Evolutionary conservation across 164 flowering plant species (phyloP).

Genomic region (Stephania japonica): DNA sequence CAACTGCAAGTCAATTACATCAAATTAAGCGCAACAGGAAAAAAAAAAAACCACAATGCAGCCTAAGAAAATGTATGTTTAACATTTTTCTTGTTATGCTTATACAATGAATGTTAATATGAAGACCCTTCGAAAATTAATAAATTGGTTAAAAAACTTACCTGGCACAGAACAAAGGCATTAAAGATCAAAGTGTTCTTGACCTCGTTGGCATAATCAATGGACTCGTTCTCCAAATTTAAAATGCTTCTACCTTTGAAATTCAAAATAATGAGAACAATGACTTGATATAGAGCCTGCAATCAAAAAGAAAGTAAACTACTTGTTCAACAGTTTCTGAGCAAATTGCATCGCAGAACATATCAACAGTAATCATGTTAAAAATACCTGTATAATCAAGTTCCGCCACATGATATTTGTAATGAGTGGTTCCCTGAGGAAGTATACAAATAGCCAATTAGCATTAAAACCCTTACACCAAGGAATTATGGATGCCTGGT

Average conservation of each 20-base stretch:
- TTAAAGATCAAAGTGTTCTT: slow-evolving; percentile 89
- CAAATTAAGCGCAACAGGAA: background rate
- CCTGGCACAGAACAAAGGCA: slow-evolving; percentile 89
- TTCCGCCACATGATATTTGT: slow-evolving; percentile 99
- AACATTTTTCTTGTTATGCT: background rate
- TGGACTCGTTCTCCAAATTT: slow-evolving; percentile 23
- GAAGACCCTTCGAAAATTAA: too few relatives aligned
- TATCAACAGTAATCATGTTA: background rate
- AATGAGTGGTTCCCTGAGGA: slow-evolving; percentile 79
- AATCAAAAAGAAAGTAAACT: slow-evolving; percentile 10
- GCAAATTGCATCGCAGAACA: background rate
- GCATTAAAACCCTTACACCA: background rate
- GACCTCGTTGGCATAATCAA: slow-evolving; percentile 41
- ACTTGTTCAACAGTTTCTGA: background rate
- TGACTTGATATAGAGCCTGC: slow-evolving; percentile 93
- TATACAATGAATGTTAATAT: background rate
- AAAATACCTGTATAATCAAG: slow-evolving; percentile 66
- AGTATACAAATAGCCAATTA: background rate
- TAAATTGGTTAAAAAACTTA: slow-evolving; percentile 20
- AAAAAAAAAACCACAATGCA: background rate
- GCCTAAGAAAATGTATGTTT: background rate
- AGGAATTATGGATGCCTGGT: background rate
- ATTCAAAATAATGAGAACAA: slow-evolving; percentile 66
- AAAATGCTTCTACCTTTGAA: slow-evolving; percentile 55
- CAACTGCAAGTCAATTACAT: slow-evolving; percentile 32